Base-by-base conservation (phyloP, 345 rosid genomes). In the Murraya paniculata region DNA sequence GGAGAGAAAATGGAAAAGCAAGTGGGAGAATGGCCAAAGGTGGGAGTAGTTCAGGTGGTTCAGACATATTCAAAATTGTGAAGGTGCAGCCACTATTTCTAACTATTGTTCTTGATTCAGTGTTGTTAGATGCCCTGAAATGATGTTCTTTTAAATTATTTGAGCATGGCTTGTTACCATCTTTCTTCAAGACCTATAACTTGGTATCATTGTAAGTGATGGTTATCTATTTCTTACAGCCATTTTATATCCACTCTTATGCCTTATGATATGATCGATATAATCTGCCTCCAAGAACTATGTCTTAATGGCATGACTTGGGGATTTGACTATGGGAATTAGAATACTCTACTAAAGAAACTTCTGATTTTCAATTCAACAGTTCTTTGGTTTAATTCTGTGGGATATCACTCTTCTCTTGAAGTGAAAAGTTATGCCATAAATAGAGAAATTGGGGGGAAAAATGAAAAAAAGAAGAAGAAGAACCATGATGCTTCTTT, bases 1-100 rank as follows among this genome's bases (percentile, higher is more conserved):
- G 84, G 85, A 84, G 82, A 70, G 72, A 89, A 39, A 91, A 88
- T 80, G 94, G 97, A 22, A 93, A 89, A 84, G 87, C 87, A n/a
- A 83, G 95, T 80, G 97, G 98, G 69, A 90, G 95, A 83, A 86
- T 79, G 87, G 91, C 92, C 45, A 94, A 88, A 90, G 86, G 88
- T 41, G 94, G 94, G 31, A 90, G 88, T 76, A 86, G 90, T 71
- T 83, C 96, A 2, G 95, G 97, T 65, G 95, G 84, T 80, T 93
- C 98, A 68, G 97, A 93, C 85, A 94, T 91, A 71, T 92, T 89
- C 92, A 96, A 90, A 90, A 92, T 96, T 55, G 98, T 96, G n/a
- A 94, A 94, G 98, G 99, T 91, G 79, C 81, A 77, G 59, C 73
- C 71, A 79, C 75, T 72, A 10, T 30, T 59, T 71, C 60, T 70